These are phyloP conservation scores for Lactarius vividus DNA, from an alignment of 768 basidiomycete genomes.

Conservation along the genomic window DNA sequence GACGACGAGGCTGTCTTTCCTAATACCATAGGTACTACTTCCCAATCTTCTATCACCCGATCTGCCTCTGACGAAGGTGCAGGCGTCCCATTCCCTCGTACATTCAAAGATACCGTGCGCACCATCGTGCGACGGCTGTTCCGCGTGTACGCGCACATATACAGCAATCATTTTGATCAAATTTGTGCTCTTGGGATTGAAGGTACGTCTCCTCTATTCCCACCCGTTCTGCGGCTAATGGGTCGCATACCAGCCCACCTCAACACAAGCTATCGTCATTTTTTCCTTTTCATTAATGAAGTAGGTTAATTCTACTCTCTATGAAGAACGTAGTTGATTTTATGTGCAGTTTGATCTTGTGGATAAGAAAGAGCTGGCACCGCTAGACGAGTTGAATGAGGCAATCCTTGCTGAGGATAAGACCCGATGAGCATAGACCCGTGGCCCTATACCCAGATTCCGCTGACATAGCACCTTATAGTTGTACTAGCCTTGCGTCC, in stretches of 20 bases:
- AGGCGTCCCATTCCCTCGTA: conserved; percentile 20
- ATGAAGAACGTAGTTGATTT: conserved; percentile 10
- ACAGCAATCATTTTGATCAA: conserved; percentile 99
- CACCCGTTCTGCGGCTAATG: not conserved
- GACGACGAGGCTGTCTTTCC: conserved; percentile 94
- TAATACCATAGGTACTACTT: conserved; percentile 73
- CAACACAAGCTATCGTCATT: conserved; percentile 98
- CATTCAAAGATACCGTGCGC: conserved; percentile 69
- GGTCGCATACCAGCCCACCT: conserved; percentile 68
- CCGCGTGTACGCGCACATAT: conserved; percentile 97
- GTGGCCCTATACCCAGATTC: not conserved
- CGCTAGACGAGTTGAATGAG: conserved; percentile 92
- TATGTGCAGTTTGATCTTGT: conserved; percentile 76
- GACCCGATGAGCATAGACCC: conserved; percentile 28
- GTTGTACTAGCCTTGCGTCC: not conserved
- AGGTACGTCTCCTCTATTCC: conserved; percentile 49
- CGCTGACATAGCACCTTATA: not conserved
- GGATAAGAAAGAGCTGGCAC: conserved; percentile 95
- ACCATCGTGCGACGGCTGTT: conserved; percentile 91
- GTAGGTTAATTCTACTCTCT: conserved; percentile 41
- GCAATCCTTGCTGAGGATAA: conserved; percentile 71
- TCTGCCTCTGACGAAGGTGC: not conserved
- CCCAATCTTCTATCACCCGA: not conserved
- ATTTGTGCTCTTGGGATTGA: conserved; percentile 98
- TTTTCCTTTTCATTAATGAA: conserved; percentile 96